Percentiles rank a stretch among this genome's conserved stretches.
These are phyloP conservation scores for Brassica carinata DNA, from an alignment of 345 rosid species.

Conservation along the genomic window DNA sequence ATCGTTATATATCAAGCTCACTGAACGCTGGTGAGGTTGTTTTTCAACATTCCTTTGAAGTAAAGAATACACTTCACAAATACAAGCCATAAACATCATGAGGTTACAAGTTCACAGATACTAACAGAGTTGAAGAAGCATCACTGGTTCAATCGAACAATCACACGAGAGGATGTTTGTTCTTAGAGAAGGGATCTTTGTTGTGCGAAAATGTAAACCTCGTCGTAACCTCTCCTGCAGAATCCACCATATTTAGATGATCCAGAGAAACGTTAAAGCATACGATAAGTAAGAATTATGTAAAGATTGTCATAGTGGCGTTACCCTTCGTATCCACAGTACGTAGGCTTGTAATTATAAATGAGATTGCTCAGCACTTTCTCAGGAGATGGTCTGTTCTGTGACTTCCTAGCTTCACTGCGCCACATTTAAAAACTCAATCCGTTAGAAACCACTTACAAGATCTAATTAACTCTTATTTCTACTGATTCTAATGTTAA, in stretches of 20 bases:
- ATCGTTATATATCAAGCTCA: neutral
- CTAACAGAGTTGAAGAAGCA: constrained; percentile 3
- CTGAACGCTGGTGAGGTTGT: neutral
- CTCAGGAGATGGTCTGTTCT: constrained; percentile 61
- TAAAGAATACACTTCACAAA: constrained; percentile 6
- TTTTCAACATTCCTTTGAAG: neutral
- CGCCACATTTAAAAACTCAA: constrained; percentile 21
- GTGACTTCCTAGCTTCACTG: constrained; percentile 91
- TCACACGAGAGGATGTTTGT: neutral
- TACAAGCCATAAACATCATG: constrained; percentile 4
- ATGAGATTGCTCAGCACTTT: constrained; percentile 77
- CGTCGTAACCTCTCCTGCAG: constrained; percentile 81
- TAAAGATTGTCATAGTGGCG: constrained; percentile 2
- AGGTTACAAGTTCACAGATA: neutral
- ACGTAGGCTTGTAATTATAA: constrained; percentile 80
- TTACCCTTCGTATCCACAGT: constrained; percentile 89
- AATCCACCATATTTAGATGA: constrained; percentile 2
- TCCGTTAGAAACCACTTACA: neutral
- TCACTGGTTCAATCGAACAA: constrained; percentile 1
- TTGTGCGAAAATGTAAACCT: constrained; percentile 75
- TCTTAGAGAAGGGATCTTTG: constrained; percentile 33
- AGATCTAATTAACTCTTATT: neutral
- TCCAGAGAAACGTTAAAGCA: neutral
- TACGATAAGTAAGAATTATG: neutral
- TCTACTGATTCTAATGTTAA: neutral